phyloP scores from a whole-genome alignment of 148 eudicot species.

The Bassia scoparia region DNA sequence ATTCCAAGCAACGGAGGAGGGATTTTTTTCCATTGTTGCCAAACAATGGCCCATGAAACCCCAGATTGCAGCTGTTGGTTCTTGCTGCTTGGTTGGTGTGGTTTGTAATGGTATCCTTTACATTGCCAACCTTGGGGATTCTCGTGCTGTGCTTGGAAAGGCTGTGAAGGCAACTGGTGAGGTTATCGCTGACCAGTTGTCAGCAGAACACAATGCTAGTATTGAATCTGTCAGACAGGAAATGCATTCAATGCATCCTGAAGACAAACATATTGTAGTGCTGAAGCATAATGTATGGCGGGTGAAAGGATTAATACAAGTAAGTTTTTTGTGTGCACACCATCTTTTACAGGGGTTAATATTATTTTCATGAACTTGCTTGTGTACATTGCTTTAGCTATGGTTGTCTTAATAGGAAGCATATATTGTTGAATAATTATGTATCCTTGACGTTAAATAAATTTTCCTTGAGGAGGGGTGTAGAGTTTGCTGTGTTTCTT shows the following conservation, averaged over 20 bases:
- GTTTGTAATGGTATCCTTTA: conserved; percentile 60
- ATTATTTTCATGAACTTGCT: too few relatives aligned
- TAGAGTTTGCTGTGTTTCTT: neutral
- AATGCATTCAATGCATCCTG: conserved; percentile 69
- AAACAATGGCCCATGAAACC: conserved; percentile 74
- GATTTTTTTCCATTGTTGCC: conserved; percentile 65
- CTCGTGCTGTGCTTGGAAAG: conserved; percentile 76
- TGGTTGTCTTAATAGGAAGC: neutral
- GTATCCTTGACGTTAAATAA: neutral
- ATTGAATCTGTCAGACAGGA: conserved; percentile 80
- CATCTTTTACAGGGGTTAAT: neutral
- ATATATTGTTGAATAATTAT: neutral
- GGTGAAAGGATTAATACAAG: conserved; percentile 84
- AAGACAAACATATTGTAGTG: conserved; percentile 70
- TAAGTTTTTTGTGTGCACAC: conserved; percentile 11
- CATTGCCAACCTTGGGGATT: conserved; percentile 73
- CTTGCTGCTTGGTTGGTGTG: conserved; percentile 78
- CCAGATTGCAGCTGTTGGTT: conserved; percentile 83
- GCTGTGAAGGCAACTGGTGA: conserved; percentile 69
- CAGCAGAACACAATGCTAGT: conserved; percentile 70
- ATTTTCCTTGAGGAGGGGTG: neutral
- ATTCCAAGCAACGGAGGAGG: conserved; percentile 83
- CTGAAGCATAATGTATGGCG: conserved; percentile 86
- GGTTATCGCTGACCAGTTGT: conserved; percentile 64
- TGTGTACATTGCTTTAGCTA: neutral